Conservation (phyloP, 1,284 basidiomycete species). For the Ceratobasidium sp. region DNA sequence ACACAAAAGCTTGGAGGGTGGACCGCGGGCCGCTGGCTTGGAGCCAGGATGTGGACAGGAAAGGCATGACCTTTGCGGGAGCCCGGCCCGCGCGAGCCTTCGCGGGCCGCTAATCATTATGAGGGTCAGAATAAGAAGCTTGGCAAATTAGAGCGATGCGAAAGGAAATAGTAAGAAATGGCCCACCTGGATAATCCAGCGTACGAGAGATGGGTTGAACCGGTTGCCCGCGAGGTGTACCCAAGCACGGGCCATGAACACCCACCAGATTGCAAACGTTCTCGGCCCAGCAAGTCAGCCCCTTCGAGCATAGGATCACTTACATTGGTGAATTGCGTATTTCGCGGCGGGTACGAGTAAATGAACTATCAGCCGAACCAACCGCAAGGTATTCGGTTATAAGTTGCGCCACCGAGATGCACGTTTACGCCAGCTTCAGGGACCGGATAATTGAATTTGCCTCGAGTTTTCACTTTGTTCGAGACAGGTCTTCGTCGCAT, state of each 20-base stretch:
- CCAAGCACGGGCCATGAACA: too few relatives aligned
- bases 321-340: too few relatives aligned
- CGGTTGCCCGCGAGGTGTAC: too few relatives aligned
- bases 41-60: background rate
- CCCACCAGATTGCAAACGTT: too few relatives aligned
- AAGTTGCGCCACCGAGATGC: background rate
- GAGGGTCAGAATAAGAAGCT: conserved; percentile 12
- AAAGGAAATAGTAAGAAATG: background rate
- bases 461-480: background rate
- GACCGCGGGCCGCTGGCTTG: background rate
- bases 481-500: too few relatives aligned
- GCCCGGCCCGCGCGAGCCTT: conserved; percentile 14
- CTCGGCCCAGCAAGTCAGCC: too few relatives aligned
- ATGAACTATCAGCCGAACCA: too few relatives aligned
- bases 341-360: too few relatives aligned
- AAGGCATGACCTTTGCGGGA: conserved; percentile 13
- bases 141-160: background rate
- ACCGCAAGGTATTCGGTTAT: too few relatives aligned
- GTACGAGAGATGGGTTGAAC: too few relatives aligned
- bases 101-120: conserved; percentile 22
- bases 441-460: conserved; percentile 14
- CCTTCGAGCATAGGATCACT: too few relatives aligned
- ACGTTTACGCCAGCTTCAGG: background rate
- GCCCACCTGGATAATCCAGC: too few relatives aligned
- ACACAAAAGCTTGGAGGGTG: conserved; percentile 1